phyloP scores from a whole-genome alignment of 371 early-diverging fungal species.

The Phascolomyces articulosus region DNA sequence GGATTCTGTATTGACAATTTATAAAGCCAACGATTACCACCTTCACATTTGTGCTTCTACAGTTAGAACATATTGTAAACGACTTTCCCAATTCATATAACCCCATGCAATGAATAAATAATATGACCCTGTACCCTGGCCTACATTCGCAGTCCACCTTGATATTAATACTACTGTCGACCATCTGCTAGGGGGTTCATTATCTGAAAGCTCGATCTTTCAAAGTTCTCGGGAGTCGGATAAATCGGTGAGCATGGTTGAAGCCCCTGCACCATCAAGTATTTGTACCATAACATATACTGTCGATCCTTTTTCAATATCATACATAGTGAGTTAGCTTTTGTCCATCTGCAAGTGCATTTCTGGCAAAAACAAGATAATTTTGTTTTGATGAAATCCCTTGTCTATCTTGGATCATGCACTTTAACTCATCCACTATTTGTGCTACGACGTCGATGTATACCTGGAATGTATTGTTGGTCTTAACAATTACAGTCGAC shows the following conservation, averaged over 20 bases:
- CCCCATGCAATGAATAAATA: neutral
- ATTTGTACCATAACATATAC: slow-evolving; percentile 94
- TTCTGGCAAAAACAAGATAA: slow-evolving; percentile 97
- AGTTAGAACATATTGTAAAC: neutral
- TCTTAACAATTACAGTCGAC: no score
- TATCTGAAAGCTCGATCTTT: no score
- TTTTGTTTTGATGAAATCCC: slow-evolving; percentile 97
- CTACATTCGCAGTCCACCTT: neutral
- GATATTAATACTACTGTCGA: neutral
- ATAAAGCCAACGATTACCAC: neutral
- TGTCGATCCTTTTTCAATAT: slow-evolving; percentile 90
- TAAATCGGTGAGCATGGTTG: slow-evolving; percentile 43
- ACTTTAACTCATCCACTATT: slow-evolving; percentile 79
- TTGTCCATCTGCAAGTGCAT: slow-evolving; percentile 96
- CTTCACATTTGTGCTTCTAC: neutral
- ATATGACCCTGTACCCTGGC: neutral
- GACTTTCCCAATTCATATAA: neutral
- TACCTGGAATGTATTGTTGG: no score
- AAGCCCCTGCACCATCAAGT: slow-evolving; percentile 77
- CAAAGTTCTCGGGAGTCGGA: neutral
- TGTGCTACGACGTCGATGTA: slow-evolving; percentile 48
- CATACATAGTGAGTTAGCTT: slow-evolving; percentile 74
- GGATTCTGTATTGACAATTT: neutral
- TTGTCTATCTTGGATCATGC: slow-evolving; percentile 17
- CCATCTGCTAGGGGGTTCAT: neutral